phyloP scores from a whole-genome alignment of 2,329 filamentous ascomycete species.

The Pseudogymnoascus sp. region DNA sequence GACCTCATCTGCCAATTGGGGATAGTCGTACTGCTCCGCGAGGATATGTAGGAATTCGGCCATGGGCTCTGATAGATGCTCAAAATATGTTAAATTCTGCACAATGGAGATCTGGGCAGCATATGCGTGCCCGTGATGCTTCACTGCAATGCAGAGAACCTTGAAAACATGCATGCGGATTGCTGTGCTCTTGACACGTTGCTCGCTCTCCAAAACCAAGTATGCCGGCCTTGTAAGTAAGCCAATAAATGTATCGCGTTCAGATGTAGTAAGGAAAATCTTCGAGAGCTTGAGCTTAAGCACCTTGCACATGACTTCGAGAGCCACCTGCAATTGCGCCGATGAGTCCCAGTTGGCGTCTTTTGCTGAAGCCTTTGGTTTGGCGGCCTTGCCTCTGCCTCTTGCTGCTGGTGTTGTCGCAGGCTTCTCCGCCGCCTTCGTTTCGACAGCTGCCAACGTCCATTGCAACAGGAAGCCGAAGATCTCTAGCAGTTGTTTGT shows the following conservation, averaged over 20 bases:
- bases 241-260: constrained; percentile 88
- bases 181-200: constrained; percentile 76
- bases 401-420: constrained; percentile 60
- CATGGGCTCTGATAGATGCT: constrained; percentile 98
- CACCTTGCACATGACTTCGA: constrained; percentile 94
- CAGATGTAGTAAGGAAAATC: constrained; percentile 92
- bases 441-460: constrained; percentile 90
- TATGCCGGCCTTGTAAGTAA: constrained; percentile 90
- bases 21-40: constrained; percentile 94
- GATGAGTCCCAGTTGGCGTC: constrained; percentile 84
- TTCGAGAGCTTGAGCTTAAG: constrained; percentile 84
- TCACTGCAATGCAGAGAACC: constrained; percentile 89
- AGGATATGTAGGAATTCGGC: constrained; percentile 95
- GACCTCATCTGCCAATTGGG: constrained; percentile 88
- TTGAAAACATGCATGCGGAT: constrained; percentile 98
- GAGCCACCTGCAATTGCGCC: constrained; percentile 73
- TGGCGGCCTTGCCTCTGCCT: constrained; percentile 65
- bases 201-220: constrained; percentile 87
- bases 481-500: constrained; percentile 87
- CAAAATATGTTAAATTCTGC: constrained; percentile 95
- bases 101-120: constrained; percentile 96
- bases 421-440: constrained; percentile 85
- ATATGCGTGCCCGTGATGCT: constrained; percentile 95
- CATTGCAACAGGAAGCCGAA: constrained; percentile 92
- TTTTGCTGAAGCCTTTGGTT: constrained; percentile 64